These are phyloP conservation scores for Lophiotrema nucula DNA, from an alignment of 495 filamentous ascomycete genomes.

Conservation along the genomic window DNA sequence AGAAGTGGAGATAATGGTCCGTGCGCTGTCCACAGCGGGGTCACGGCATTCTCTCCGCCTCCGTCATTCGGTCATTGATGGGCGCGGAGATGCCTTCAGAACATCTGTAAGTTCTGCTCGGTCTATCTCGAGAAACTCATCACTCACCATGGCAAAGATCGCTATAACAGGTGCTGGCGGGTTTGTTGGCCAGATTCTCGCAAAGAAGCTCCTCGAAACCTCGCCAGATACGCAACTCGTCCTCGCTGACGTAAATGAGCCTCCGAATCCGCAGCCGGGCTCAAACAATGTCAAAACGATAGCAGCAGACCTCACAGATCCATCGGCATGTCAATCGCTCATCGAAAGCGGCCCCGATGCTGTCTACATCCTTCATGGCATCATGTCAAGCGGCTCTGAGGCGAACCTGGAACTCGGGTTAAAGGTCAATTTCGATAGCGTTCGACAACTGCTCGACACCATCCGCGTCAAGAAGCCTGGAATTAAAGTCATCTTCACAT, in stretches of 20 bases:
- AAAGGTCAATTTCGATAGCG: conserved; percentile 35
- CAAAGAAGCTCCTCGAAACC: conserved; percentile 16
- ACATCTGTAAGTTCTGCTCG: no score
- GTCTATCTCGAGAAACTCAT: no score
- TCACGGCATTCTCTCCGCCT: not conserved
- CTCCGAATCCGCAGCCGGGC: conserved; percentile 23
- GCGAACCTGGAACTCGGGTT: conserved; percentile 33
- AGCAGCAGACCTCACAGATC: conserved; percentile 27
- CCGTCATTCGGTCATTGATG: no score
- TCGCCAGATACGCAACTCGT: conserved; percentile 19
- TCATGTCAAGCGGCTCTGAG: conserved; percentile 32
- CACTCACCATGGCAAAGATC: conserved; percentile 9
- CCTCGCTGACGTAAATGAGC: conserved; percentile 27
- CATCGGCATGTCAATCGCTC: conserved; percentile 11
- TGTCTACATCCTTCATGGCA: conserved; percentile 35
- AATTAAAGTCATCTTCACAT: conserved; percentile 34
- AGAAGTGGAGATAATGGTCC: not conserved
- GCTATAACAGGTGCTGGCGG: conserved; percentile 32
- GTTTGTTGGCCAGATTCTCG: conserved; percentile 35
- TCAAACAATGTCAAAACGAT: conserved; percentile 25
- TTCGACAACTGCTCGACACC: conserved; percentile 27
- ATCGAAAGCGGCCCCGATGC: conserved; percentile 15
- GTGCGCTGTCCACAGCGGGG: not conserved
- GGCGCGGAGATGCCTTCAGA: no score
- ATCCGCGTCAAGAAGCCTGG: conserved; percentile 19